Base-by-base conservation (phyloP, 75 land plant species). In the Cupressus sempervirens region DNA sequence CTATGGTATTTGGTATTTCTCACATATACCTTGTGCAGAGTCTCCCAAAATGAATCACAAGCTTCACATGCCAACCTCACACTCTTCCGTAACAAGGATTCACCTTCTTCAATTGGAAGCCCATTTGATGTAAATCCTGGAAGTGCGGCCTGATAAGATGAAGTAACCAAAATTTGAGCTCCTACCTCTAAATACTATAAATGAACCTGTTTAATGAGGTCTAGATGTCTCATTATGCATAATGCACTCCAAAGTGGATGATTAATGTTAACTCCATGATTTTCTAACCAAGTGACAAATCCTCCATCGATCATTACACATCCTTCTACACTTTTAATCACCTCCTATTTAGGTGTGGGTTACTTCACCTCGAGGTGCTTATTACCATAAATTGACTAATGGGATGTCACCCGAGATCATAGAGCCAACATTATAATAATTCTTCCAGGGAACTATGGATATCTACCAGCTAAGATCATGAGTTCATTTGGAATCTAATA, bases 191-290 rank as follows among this genome's bases (percentile, higher is more conserved):
- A 87, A 74, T 94, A 97, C 41, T 97, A 95, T 90, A 90, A 75
- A 83, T 97, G 99, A 36, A 97, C 99, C 99, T 97, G 86, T 75
- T 89, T 89, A 81, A 96, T 92, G 82, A 96, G 93, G 29, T 95
- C 41, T 45, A 98, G 98, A 52, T 88, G 80, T 20, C 89, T 92
- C 84, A 97, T 88, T 84, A 97, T 86, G 76, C 96, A 96, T 15
- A 92, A 88, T 67, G 99, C 98, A 87, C 98, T 96, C 99, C 99
- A 97, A 18, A 97, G 91, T 13, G 98, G 94, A 68, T 95, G 95
- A 45, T 93, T 90, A 32, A 97, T 88, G 80, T 89, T 85, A 76
- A 95, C 99, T 13, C 99, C 99, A 83, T 89, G 91, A 65, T 75
- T 84, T 86, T 97, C 96, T 46, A 97, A 88, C 89, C 93, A 94